phyloP scores from a whole-genome alignment of 352 stramenopile genomes.

The Pythium graminicola region DNA sequence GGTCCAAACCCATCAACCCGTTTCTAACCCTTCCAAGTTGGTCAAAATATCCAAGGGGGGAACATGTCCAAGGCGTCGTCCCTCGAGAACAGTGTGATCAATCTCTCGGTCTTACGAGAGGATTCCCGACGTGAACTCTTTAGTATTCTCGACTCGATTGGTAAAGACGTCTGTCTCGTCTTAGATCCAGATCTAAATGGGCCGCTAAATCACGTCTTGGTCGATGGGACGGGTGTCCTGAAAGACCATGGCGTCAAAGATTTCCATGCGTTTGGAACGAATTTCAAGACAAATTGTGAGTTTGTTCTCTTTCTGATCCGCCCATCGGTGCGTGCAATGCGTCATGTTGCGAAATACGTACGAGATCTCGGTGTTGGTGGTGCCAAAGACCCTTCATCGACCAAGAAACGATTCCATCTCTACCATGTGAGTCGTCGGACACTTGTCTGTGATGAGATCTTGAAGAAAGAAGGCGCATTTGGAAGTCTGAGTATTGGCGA shows the following conservation, averaged over 20 bases:
- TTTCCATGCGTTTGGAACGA: slow-evolving; percentile 77
- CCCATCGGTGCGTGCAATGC: slow-evolving; percentile 63
- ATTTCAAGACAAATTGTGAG: slow-evolving; percentile 77
- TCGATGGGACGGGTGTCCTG: slow-evolving; percentile 77
- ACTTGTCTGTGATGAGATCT: slow-evolving; percentile 86
- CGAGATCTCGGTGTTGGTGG: slow-evolving; percentile 40
- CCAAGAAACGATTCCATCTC: slow-evolving; percentile 80
- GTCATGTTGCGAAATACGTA: slow-evolving; percentile 75
- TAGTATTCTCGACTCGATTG: slow-evolving; percentile 75
- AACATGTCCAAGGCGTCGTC: slow-evolving; percentile 73
- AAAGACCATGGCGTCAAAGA: slow-evolving; percentile 84
- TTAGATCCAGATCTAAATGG: slow-evolving; percentile 77
- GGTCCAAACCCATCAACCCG: slow-evolving; percentile 2
- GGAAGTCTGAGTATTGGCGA: slow-evolving; percentile 81
- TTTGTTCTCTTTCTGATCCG: slow-evolving; percentile 88
- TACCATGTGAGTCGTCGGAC: slow-evolving; percentile 90
- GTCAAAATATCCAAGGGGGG: not conserved
- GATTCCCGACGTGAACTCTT: slow-evolving; percentile 80
- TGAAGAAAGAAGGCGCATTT: slow-evolving; percentile 88
- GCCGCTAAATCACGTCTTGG: slow-evolving; percentile 79
- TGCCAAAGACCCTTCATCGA: slow-evolving; percentile 17
- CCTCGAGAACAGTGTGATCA: slow-evolving; percentile 79
- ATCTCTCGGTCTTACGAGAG: slow-evolving; percentile 80
- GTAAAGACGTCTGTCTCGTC: slow-evolving; percentile 86
- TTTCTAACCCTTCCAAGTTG: slow-evolving; percentile 7